Conservation (phyloP, 345 rosid genomes). For the Eucalyptus guilfoylei region DNA sequence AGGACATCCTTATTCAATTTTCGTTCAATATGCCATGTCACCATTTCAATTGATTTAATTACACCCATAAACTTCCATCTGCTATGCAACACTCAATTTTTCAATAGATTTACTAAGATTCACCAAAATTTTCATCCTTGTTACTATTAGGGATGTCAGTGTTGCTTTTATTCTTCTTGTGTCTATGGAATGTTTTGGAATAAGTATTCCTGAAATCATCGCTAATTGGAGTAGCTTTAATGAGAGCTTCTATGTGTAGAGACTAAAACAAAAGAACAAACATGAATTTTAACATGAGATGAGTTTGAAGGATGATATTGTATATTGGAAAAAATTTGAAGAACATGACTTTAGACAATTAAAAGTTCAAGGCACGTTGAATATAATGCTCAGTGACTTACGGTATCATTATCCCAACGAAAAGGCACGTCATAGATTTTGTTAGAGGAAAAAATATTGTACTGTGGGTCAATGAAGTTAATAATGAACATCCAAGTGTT, state of each 20-base stretch:
- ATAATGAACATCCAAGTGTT: neutral
- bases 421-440: neutral
- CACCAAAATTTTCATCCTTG: neutral
- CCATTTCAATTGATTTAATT: too few relatives aligned
- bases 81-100: neutral
- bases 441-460: neutral
- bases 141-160: neutral
- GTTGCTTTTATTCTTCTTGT: neutral
- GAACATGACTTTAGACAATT: too few relatives aligned
- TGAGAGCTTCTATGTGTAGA: neutral
- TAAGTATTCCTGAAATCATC: too few relatives aligned
- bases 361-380: neutral
- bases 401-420: neutral
- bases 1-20: too few relatives aligned
- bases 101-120: neutral
- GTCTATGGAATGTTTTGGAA: neutral
- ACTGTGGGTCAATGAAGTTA: neutral
- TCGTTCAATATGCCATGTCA: neutral
- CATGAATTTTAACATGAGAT: neutral
- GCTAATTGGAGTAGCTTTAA: neutral
- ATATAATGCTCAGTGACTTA: neutral
- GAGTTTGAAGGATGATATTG: neutral
- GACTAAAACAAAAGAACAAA: neutral
- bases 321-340: too few relatives aligned
- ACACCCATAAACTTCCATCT: neutral